Conservation (phyloP, 352 stramenopile genomes). For the Phytophthora sansomeana region DNA sequence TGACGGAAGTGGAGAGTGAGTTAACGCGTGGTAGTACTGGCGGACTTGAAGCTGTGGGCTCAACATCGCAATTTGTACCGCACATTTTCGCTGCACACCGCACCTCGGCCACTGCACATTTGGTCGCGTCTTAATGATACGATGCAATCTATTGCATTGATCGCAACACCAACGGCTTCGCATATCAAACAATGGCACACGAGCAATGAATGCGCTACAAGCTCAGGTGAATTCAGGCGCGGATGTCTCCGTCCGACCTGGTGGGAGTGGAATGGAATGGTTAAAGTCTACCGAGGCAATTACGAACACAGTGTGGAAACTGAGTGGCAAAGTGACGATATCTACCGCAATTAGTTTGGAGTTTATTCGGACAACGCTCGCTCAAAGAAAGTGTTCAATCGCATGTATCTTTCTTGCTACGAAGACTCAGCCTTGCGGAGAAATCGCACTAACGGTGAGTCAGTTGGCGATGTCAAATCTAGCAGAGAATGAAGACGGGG, state of each 20-base stretch:
- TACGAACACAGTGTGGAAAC: slow-evolving; percentile 66
- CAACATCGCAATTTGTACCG: slow-evolving; percentile 34
- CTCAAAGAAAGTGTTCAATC: slow-evolving; percentile 57
- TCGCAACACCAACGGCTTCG: slow-evolving; percentile 27
- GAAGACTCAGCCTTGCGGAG: slow-evolving; percentile 53
- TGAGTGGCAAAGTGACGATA: slow-evolving; percentile 69
- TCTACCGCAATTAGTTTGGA: slow-evolving; percentile 56
- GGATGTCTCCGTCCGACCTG: slow-evolving; percentile 9
- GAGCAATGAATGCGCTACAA: slow-evolving; percentile 39
- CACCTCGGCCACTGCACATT: slow-evolving; percentile 52
- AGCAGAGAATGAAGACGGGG: slow-evolving; percentile 8
- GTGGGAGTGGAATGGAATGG: slow-evolving; percentile 55
- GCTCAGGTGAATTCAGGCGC: slow-evolving; percentile 29
- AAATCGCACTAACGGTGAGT: slow-evolving; percentile 63
- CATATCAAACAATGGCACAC: slow-evolving; percentile 25
- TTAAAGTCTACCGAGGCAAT: slow-evolving; percentile 63
- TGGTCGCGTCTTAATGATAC: slow-evolving; percentile 50
- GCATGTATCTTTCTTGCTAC: slow-evolving; percentile 63
- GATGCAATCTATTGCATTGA: slow-evolving; percentile 35
- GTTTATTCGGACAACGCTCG: slow-evolving; percentile 56
- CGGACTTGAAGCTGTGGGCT: slow-evolving; percentile 13
- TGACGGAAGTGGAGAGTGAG: slow-evolving; percentile 64
- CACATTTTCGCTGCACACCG: slow-evolving; percentile 44
- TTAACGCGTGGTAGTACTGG: slow-evolving; percentile 40
- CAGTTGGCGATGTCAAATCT: slow-evolving; percentile 50